Evolutionary conservation across 768 basidiomycete species (phyloP), one percentile per base, ranked within the genome.

Genomic region (Termitomyces sp.): DNA sequence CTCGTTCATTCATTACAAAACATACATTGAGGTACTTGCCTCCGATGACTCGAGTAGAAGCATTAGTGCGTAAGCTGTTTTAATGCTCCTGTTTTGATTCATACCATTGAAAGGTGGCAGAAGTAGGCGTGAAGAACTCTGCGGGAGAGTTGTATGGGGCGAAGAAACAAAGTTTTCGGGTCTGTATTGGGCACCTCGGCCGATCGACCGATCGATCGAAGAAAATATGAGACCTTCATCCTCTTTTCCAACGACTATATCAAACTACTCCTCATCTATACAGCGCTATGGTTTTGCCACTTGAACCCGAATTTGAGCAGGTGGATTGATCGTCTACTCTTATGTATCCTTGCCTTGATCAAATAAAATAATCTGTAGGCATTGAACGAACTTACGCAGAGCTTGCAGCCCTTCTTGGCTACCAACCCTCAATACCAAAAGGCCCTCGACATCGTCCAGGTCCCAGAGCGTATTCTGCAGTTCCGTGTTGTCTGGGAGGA

Each of bases 401-500:
- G 85, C 64, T 74, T 89, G 64, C 74, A 70, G 30, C 77, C 81
- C 38, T 86, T 90, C 76, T 77, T 90, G 64, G 75, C 69, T 54
- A 77, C 80, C 59, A 80, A 85, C 69, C 87, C 86, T 35, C 76
- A 79, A 58, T 87, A 88, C 77, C 72, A 80, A 66, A 82, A 79
- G 66, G 84, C 84, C 34, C 76, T 90, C 60, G 79, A 83, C 53
- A 76, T 87, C 60, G 76, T 85, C 46, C 79, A 81, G 61, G 65
- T 82, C 55, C 80, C 80, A 15, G 80, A 81, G 64, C 77, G 79
- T 60, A 63, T 81, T 53, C 62, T 82, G 41, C 80, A 86, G 66
- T 88, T 88, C 82, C 84, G 87, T 62, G 85, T 88, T 51, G 77
- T 81, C 58, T 90, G 87, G 87, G 86, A 90, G 68, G 82, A 85